Evolutionary conservation across 306 rosid species (phyloP).

Genomic region (Cucumis hystrix): DNA sequence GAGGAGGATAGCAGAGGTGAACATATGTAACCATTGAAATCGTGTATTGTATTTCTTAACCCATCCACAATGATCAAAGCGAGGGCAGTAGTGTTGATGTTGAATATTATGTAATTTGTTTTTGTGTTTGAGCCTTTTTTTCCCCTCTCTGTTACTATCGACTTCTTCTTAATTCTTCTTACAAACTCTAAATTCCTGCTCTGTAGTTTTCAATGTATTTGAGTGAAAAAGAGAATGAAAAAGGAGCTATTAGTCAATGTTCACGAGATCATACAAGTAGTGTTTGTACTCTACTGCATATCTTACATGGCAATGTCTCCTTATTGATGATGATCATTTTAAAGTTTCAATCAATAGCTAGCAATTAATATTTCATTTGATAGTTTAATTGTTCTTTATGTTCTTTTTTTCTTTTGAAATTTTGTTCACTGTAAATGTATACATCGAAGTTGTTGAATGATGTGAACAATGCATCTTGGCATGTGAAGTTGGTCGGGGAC

Average conservation of each 20-base stretch:
- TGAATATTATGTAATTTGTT: neutral
- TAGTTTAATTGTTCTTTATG: too few species aligned
- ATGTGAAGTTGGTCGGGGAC: too few species aligned
- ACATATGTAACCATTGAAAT: slow-evolving; percentile 37
- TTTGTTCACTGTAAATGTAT: too few species aligned
- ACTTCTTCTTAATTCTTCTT: neutral
- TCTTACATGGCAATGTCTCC: too few species aligned
- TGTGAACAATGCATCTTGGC: too few species aligned
- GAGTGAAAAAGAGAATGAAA: neutral
- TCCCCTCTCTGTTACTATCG: neutral
- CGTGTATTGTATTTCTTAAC: slow-evolving; percentile 34
- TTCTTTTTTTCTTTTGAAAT: too few species aligned
- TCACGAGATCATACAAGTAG: neutral
- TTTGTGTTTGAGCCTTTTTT: neutral
- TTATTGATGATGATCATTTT: neutral
- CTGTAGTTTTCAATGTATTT: neutral
- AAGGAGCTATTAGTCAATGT: neutral
- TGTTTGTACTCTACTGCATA: neutral
- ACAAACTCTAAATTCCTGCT: neutral
- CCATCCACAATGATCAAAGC: neutral
- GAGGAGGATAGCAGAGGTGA: slow-evolving; percentile 77
- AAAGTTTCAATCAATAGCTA: neutral
- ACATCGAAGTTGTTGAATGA: too few species aligned
- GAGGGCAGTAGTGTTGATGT: neutral
- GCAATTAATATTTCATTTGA: neutral